A percentile compares a stretch with the other conserved stretches of the same genome.
These are phyloP conservation scores for Diutina siamensis DNA, from an alignment of 1,139 yeast genomes.

Conservation along the genomic window DNA sequence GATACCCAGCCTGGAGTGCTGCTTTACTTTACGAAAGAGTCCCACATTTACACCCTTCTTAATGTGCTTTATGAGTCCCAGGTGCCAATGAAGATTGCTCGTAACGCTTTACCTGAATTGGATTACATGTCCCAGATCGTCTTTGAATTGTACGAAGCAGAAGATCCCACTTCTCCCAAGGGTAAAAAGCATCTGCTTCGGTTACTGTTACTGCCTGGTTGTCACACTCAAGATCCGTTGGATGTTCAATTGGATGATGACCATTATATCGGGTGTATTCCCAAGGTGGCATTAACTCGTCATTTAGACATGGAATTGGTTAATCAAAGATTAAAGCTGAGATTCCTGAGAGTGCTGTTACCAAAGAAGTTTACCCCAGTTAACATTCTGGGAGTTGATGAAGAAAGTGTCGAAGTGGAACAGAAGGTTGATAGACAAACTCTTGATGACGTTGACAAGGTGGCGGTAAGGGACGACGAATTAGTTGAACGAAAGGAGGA, in stretches of 20 bases:
- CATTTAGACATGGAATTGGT: constrained; percentile 91
- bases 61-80: constrained; percentile 91
- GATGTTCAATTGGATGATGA: constrained; percentile 94
- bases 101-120: constrained; percentile 92
- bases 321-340: constrained; percentile 65
- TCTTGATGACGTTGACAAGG: background rate
- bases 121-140: constrained; percentile 93
- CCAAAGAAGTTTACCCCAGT: constrained; percentile 90
- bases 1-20: constrained; percentile 67
- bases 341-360: constrained; percentile 77
- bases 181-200: constrained; percentile 82
- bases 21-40: constrained; percentile 91
- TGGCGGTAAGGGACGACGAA: background rate
- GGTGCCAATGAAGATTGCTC: constrained; percentile 83
- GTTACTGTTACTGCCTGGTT: constrained; percentile 88
- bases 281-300: constrained; percentile 78
- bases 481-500: background rate
- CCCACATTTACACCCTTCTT: constrained; percentile 87
- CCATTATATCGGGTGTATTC: constrained; percentile 94
- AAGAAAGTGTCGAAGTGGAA: background rate
- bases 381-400: constrained; percentile 38
- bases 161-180: constrained; percentile 43
- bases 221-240: constrained; percentile 94
- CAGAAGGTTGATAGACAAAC: background rate
- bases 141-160: constrained; percentile 83